phyloP scores from a whole-genome alignment of 2,329 filamentous ascomycete genomes.

The Alternaria burnsii region DNA sequence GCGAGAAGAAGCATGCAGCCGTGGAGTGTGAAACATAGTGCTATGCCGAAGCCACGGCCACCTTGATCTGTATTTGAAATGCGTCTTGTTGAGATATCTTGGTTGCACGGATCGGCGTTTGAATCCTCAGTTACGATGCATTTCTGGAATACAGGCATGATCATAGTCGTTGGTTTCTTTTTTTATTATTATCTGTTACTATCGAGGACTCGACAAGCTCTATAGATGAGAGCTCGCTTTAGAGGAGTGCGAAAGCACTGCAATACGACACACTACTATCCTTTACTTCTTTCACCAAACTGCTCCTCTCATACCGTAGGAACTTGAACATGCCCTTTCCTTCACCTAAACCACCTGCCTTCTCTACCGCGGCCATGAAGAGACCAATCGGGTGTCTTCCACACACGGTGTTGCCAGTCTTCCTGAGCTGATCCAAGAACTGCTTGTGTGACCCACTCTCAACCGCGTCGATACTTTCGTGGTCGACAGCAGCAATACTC shows the following conservation, averaged over 20 bases:
- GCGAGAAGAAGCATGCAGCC: constrained; percentile 60
- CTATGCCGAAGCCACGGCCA: constrained; percentile 42
- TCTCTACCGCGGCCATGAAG: constrained; percentile 85
- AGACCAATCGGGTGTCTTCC: constrained; percentile 95
- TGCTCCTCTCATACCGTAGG: constrained; percentile 86
- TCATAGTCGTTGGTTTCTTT: background rate
- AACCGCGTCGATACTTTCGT: constrained; percentile 83
- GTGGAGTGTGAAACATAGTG: constrained; percentile 55
- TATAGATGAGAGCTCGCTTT: background rate
- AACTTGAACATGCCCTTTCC: constrained; percentile 73
- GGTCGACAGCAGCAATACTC: constrained; percentile 82
- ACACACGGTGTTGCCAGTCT: constrained; percentile 90
- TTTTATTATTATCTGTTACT: background rate
- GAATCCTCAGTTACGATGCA: background rate
- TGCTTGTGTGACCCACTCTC: constrained; percentile 74
- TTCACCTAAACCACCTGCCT: constrained; percentile 59
- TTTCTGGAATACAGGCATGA: background rate
- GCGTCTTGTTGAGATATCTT: background rate
- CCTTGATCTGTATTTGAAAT: constrained; percentile 13
- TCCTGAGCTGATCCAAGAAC: constrained; percentile 73
- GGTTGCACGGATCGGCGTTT: constrained; percentile 3
- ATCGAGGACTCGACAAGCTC: background rate
- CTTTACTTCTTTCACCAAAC: constrained; percentile 69
- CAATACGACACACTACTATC: constrained; percentile 96
- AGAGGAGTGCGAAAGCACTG: constrained; percentile 79